These are phyloP conservation scores for Pseudomassariella vexata DNA, from an alignment of 2,329 filamentous ascomycete genomes.

Conservation along the genomic window DNA sequence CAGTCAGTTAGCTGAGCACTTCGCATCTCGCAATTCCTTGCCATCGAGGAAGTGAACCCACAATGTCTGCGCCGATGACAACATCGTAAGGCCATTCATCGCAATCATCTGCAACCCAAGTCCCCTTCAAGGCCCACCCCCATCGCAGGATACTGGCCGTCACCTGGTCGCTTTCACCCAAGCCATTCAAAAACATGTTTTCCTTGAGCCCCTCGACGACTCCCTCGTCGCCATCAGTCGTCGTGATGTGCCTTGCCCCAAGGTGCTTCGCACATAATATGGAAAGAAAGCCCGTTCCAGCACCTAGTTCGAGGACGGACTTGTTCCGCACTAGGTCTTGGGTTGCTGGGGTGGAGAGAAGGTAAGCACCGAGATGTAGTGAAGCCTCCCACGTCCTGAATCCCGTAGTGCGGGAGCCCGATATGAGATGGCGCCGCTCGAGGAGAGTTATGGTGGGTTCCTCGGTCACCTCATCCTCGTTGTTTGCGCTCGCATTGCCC, in stretches of 20 bases:
- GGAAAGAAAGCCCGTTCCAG: slow-evolving; percentile 71
- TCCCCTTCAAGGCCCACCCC: slow-evolving; percentile 55
- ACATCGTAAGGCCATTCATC: slow-evolving; percentile 48
- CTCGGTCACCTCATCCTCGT: no score
- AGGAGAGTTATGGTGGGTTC: slow-evolving; percentile 55
- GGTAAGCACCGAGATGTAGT: slow-evolving; percentile 65
- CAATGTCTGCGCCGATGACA: slow-evolving; percentile 70
- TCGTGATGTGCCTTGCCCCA: slow-evolving; percentile 51
- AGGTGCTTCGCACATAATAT: slow-evolving; percentile 68
- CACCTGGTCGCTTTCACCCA: slow-evolving; percentile 44
- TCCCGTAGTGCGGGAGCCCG: slow-evolving; percentile 68
- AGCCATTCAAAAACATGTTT: slow-evolving; percentile 63
- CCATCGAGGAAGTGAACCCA: no score
- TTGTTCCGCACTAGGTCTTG: slow-evolving; percentile 42
- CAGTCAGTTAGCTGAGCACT: no score
- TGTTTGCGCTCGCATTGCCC: slow-evolving; percentile 3
- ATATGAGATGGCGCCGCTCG: slow-evolving; percentile 64
- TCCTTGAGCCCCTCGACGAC: slow-evolving; percentile 63
- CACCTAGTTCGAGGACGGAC: slow-evolving; percentile 65
- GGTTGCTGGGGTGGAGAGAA: slow-evolving; percentile 42
- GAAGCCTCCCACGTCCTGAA: slow-evolving; percentile 78
- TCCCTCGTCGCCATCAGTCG: slow-evolving; percentile 69
- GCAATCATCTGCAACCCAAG: slow-evolving; percentile 50
- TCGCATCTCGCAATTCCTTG: no score
- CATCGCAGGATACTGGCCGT: slow-evolving; percentile 54